phyloP scores from a whole-genome alignment of 306 rosid species.

The Glycyrrhiza uralensis region DNA sequence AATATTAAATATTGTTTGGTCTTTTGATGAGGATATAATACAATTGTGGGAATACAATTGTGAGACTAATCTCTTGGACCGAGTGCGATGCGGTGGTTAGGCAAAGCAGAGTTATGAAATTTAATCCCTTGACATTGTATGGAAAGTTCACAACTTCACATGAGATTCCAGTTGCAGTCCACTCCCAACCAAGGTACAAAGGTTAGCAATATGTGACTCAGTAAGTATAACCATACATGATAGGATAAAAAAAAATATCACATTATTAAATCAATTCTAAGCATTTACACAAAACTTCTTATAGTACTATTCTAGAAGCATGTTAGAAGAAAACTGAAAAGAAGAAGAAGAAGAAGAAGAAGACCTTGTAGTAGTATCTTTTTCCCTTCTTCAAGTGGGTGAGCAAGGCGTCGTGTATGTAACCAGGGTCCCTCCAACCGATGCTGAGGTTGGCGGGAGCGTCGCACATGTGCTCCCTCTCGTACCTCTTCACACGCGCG shows the following conservation, averaged over 20 bases:
- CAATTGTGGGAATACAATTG: too few species aligned
- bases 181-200: not conserved
- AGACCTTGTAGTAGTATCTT: slow-evolving; percentile 59
- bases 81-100: not conserved
- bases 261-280: too few species aligned
- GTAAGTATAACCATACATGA: not conserved
- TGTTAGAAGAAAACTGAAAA: too few species aligned
- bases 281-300: not conserved
- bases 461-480: slow-evolving; percentile 79
- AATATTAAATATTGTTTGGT: not conserved
- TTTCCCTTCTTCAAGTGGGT: slow-evolving; percentile 56
- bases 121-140: not conserved
- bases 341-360: not conserved
- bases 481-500: slow-evolving; percentile 65
- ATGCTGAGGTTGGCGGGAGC: slow-evolving; percentile 64
- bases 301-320: too few species aligned
- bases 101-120: not conserved
- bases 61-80: not conserved
- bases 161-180: not conserved
- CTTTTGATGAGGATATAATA: not conserved
- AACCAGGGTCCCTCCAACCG: slow-evolving; percentile 97
- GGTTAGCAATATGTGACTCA: not conserved
- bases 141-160: not conserved
- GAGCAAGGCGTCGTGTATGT: slow-evolving; percentile 67
- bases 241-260: too few species aligned